Base-by-base conservation (phyloP, 2,329 filamentous ascomycete species). In the Intubia oerlemansii region DNA sequence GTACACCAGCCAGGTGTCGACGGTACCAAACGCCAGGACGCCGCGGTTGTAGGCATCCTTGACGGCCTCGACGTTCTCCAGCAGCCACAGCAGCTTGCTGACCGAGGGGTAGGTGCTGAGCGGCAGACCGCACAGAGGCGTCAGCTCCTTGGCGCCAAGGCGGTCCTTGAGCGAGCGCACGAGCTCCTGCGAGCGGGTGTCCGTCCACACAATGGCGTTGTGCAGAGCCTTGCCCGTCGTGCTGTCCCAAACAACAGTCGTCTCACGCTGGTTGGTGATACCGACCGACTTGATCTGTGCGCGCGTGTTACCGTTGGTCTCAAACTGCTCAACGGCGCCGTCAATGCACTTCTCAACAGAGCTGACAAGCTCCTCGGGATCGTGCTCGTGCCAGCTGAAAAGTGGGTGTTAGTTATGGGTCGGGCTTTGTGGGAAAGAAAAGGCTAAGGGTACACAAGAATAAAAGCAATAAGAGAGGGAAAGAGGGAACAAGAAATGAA, bases 221-320 rank as follows among this genome's bases (percentile, higher is more conserved):
- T 80, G 65, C 14, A 92, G 56, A 5, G 81, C 68, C 47, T 88
- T 65, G 37, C 82, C 82, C 1, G 78, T 88, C 38, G 65, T 61
- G 44, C 60, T 67, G 48, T 92, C 79, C 81, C 81, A 91, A 14
- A 82, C 71, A 1, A 91, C 59, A 2, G 75, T 80, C 2, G 82
- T 91, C 51, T 92, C 82, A 45, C 82, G 71, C 56, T 92, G 81
- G 52, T 84, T 90, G 34, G 81, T 90, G 45, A 92, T 77, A 31
- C 82, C 82, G 38, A 92, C 61, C 9, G 76, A 66, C 46, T 66
- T 73, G 43, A 92, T 79, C 41, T 76, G 64, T 30, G 62, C 58
- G 33, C 62, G 57, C 11, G 62, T 58, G 50, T 81, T 65, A 34
- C 81, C 80, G 32, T 69, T 54, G 15, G 64, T 57, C 28, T 66